Evolutionary conservation across 179 eudicot species (phyloP), one percentile per base, ranked within the genome.

Genomic region (Nepenthes alata): DNA sequence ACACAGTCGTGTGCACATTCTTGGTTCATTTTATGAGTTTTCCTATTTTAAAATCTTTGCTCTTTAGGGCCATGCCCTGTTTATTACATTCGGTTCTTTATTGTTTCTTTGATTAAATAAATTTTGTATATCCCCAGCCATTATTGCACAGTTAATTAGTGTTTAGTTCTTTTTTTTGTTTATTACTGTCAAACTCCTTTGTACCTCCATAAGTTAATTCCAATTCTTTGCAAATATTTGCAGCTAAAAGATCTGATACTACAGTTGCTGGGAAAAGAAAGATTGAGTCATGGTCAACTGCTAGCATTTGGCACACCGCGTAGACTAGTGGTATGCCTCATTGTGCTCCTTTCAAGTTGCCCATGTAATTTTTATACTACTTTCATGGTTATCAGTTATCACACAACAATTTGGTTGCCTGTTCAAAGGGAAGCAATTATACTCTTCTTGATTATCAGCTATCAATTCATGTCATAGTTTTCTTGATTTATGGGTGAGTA

Each of bases 221-320:
- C 35, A 14, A 52, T 70, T 53, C 36, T 53, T 9, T 70, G 61
- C 51, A 63, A 37, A 39, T 72, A 35, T 54, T 60, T 70, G 78
- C 88, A 93, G 98, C 80, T 93, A 48, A 81, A 83, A 79, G 88
- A 78, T 68, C 68, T 86, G 57, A 54, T 89, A 62, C 65, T 68
- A 59, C 90, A 81, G 76, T 73, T 87, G 65, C 75, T 93, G 65
- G 88, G 68, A 56, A 89, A 89, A 68, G 90, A 89, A 75, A 81
- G 93, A 69, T 71, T 93, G 74, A 74, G 69, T 69, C 93, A 93
- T 80, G 82, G 76, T 49, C 80, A 80, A 78, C 88, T 93, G 68
- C 77, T 68, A 70, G 81, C 78, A 57, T 87, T 64, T 75, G 95
- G 90, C 65, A 89, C 98, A 50, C 98, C 98, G 44, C 91, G 98